These are phyloP conservation scores for Astrothelium macrocarpum DNA, from an alignment of 495 filamentous ascomycete genomes.

Conservation along the genomic window DNA sequence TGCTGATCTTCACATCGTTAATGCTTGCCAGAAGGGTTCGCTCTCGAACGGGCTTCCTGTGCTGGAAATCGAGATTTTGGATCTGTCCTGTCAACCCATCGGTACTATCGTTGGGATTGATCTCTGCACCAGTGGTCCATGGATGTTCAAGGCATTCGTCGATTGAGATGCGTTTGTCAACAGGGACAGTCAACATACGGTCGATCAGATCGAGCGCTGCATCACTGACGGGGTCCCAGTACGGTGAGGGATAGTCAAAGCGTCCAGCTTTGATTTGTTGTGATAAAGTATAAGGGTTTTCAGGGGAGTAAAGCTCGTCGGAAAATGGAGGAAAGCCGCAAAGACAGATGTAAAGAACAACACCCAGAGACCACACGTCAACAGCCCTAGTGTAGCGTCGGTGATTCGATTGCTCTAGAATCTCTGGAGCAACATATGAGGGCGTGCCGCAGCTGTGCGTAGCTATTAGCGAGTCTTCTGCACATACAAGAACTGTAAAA, in stretches of 20 bases:
- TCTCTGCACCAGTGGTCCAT: conserved; percentile 54
- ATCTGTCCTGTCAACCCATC: conserved; percentile 81
- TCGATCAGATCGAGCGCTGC: conserved; percentile 90
- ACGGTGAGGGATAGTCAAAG: conserved; percentile 94
- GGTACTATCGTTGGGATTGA: conserved; percentile 71
- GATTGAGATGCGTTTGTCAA: conserved; percentile 71
- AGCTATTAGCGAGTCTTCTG: conserved; percentile 11
- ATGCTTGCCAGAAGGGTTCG: conserved; percentile 75
- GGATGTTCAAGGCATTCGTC: conserved; percentile 88
- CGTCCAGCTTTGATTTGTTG: conserved; percentile 83
- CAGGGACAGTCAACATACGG: conserved; percentile 82
- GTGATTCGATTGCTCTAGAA: conserved; percentile 64
- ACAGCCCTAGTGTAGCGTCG: conserved; percentile 91
- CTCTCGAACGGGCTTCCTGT: conserved; percentile 67
- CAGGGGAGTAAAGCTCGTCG: conserved; percentile 70
- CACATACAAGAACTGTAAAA: neutral
- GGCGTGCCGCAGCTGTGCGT: conserved; percentile 72
- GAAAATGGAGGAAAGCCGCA: conserved; percentile 97
- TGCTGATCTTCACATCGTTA: conserved; percentile 64
- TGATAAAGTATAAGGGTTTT: conserved; percentile 76
- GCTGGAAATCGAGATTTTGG: conserved; percentile 70
- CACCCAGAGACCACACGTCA: conserved; percentile 93
- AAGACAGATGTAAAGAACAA: conserved; percentile 97
- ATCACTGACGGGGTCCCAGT: conserved; percentile 92
- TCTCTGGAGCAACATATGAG: conserved; percentile 81